phyloP scores from a whole-genome alignment of 202 grass and related monocot genomes.

The Setaria italica region DNA sequence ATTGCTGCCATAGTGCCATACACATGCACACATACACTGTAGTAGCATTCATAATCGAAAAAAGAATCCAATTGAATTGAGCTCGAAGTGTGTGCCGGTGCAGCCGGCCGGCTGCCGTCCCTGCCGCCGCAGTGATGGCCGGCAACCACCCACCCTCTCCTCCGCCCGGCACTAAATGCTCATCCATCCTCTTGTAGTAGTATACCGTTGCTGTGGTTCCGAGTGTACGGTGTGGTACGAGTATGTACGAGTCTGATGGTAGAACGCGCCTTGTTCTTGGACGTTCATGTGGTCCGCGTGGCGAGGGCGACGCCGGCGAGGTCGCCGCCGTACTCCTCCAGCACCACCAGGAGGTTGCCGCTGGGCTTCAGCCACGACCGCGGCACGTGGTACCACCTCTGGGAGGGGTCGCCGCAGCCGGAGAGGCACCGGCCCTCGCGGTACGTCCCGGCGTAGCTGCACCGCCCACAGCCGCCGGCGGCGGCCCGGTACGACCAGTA shows the following conservation, averaged over 20 bases:
- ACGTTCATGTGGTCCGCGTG: constrained; percentile 60
- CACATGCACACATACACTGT: background rate
- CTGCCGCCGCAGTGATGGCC: constrained; percentile 63
- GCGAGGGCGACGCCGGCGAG: constrained; percentile 72
- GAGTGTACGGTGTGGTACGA: constrained; percentile 31
- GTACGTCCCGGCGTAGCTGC: constrained; percentile 76
- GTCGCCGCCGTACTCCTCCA: constrained; percentile 91
- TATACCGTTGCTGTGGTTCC: constrained; percentile 36
- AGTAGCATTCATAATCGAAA: background rate
- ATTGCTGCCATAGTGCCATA: background rate
- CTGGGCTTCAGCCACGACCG: constrained; percentile 83
- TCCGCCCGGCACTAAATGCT: constrained; percentile 33
- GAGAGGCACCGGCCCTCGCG: constrained; percentile 59
- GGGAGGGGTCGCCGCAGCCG: constrained; percentile 73
- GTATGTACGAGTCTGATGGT: too few relatives aligned
- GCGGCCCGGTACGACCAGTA: constrained; percentile 79
- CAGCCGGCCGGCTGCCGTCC: constrained; percentile 37
- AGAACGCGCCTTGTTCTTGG: too few relatives aligned
- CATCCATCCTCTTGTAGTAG: background rate
- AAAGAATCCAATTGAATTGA: constrained; percentile 1
- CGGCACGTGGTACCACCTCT: constrained; percentile 96
- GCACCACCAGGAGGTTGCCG: constrained; percentile 85
- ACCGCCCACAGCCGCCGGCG: constrained; percentile 56
- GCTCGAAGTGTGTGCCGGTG: constrained; percentile 34
- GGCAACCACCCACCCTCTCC: constrained; percentile 32